These are phyloP conservation scores for Sporisorium iseilematis-ciliati DNA, from an alignment of 1,284 basidiomycete species.

Conservation along the genomic window DNA sequence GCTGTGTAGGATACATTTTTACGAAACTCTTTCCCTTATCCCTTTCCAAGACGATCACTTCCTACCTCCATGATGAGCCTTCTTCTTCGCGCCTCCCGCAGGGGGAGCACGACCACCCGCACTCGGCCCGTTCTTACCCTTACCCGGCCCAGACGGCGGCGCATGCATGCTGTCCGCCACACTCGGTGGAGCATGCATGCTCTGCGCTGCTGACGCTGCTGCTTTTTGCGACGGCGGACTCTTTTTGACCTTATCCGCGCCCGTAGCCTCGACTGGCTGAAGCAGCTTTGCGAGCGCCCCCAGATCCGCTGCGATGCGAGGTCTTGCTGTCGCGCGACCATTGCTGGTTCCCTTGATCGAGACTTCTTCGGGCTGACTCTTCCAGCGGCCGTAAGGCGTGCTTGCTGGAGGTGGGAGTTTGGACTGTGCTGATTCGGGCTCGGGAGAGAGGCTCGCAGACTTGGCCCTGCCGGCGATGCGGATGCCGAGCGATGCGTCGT, in stretches of 20 bases:
- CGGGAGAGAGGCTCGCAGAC: conserved; percentile 14
- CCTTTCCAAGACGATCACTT: neutral
- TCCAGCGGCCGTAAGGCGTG: conserved; percentile 50
- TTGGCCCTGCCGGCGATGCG: conserved; percentile 46
- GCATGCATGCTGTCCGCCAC: conserved; percentile 29
- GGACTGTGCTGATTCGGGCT: conserved; percentile 5
- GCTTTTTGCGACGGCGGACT: neutral
- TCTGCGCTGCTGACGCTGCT: neutral
- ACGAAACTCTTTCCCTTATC: neutral
- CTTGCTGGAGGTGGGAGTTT: conserved; percentile 19
- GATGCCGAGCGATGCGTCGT: conserved; percentile 23
- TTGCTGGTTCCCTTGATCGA: conserved; percentile 14
- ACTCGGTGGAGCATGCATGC: conserved; percentile 25
- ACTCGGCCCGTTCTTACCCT: neutral
- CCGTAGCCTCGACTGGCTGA: no score
- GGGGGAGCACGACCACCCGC: neutral
- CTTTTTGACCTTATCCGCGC: neutral
- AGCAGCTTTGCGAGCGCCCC: conserved; percentile 17
- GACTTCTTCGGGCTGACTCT: conserved; percentile 4
- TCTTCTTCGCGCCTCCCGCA: neutral
- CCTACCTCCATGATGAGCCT: conserved; percentile 2
- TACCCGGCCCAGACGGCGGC: conserved; percentile 2
- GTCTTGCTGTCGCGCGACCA: neutral
- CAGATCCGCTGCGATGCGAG: conserved; percentile 16
- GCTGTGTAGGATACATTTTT: neutral